Evolutionary conservation across 2,329 filamentous ascomycete species (phyloP), one percentile per base, ranked within the genome.

Genomic region (Thermothelomyces thermophilus): DNA sequence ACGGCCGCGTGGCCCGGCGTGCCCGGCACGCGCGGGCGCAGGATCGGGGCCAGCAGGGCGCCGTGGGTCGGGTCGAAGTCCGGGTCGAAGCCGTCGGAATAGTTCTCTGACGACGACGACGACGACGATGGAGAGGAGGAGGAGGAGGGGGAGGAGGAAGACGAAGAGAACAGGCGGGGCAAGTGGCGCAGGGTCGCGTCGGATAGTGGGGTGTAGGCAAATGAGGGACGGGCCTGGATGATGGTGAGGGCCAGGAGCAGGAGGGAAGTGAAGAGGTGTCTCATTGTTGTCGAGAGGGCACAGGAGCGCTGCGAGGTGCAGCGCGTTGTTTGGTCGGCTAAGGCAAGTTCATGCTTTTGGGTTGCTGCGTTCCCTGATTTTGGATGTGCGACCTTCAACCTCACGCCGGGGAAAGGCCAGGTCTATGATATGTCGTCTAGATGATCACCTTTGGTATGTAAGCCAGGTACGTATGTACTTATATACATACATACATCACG

Each of bases 21-120:
- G 14, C 90, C 93, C 6, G 93, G 87, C 0, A 98, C 90, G 53
- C 93, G 86, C 1, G 93, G 84, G 44, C 86, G 82, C 47, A 98
- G 75, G 60, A 98, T 90, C 1, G 91, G 93, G 3, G 91, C 79
- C 28, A 98, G 79, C 16, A 98, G 76, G 3, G 79, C 72, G 58
- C 90, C 50, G 44, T 37, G 77, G 53, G 84, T 69, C 59, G 93
- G 87, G 68, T 95, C 80, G 65, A 96, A 91, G 67, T 89, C 86
- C 50, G 74, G 69, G 83, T 83, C n/a, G 77, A 78, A 13, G 89
- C 87, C 10, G 53, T 80, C 83, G 1, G n/a, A n/a, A n/a, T n/a
- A n/a, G n/a, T n/a, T n/a, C n/a, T n/a, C n/a, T n/a, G n/a, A n/a
- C n/a, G n/a, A n/a, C n/a, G n/a, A n/a, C n/a, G n/a, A n/a, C n/a